Evolutionary conservation across 2,329 filamentous ascomycete species (phyloP).

Genomic region (Fusarium sp.): DNA sequence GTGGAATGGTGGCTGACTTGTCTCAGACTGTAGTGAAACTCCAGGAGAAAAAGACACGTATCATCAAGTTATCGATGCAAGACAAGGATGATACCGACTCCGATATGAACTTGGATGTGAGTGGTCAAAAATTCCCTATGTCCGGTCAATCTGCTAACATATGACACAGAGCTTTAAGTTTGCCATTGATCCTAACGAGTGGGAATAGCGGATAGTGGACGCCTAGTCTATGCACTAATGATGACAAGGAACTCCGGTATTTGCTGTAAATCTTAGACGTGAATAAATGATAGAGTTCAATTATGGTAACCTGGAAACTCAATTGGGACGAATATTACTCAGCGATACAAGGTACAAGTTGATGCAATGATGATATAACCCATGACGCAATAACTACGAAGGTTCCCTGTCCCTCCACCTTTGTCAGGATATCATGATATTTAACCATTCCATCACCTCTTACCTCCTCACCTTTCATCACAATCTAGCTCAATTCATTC

Average conservation of each 20-base stretch:
- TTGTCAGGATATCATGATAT: conserved; percentile 11
- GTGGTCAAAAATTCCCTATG: rapidly evolving
- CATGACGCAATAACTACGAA: conserved; percentile 35
- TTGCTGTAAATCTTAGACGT: no score
- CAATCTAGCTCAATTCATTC: neutral
- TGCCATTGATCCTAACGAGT: conserved; percentile 12
- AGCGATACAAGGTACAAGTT: neutral
- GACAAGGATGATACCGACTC: neutral
- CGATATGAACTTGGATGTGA: conserved; percentile 13
- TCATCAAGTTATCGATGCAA: conserved; percentile 27
- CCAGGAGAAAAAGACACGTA: conserved; percentile 4
- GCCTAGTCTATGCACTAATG: no score
- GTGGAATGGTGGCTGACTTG: neutral
- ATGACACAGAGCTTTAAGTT: neutral
- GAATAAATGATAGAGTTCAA: no score
- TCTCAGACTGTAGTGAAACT: conserved; percentile 4
- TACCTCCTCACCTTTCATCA: rapidly evolving
- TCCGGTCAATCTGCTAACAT: neutral
- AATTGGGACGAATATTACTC: no score
- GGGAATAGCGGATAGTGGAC: neutral
- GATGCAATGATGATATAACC: conserved; percentile 36
- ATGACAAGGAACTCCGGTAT: no score
- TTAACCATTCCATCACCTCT: neutral
- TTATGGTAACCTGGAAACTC: no score
- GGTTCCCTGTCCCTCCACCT: conserved; percentile 6